Evolutionary conservation across 2,329 filamentous ascomycete species (phyloP).

Genomic region (Alternaria gansuensis): DNA sequence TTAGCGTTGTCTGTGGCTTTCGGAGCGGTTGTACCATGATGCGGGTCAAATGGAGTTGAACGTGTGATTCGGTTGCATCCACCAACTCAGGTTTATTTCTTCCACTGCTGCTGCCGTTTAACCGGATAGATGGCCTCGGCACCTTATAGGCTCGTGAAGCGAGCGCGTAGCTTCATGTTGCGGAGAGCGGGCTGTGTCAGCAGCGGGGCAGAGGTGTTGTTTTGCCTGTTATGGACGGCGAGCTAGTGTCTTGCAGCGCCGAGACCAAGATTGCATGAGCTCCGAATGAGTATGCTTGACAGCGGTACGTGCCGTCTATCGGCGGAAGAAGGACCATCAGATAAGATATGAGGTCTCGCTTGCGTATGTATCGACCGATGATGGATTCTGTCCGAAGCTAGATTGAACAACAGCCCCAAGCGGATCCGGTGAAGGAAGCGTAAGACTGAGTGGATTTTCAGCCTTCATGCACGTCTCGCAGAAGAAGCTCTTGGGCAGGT

Average conservation of each 20-base stretch:
- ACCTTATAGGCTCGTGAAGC: slow-evolving; percentile 6
- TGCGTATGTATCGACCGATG: slow-evolving; percentile 28
- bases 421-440: slow-evolving; percentile 16
- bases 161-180: slow-evolving; percentile 21
- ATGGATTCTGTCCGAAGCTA: slow-evolving; percentile 18
- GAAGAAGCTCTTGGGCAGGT: not conserved
- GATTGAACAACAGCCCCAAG: slow-evolving; percentile 3
- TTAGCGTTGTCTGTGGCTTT: slow-evolving; percentile 14
- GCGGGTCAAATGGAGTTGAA: slow-evolving; percentile 2
- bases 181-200: slow-evolving; percentile 30
- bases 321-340: slow-evolving; percentile 14
- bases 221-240: slow-evolving; percentile 19
- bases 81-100: slow-evolving; percentile 10
- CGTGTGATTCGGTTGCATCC: slow-evolving; percentile 19
- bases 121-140: slow-evolving; percentile 10
- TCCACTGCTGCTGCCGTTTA: slow-evolving; percentile 18
- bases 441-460: slow-evolving; percentile 7
- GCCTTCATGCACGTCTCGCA: slow-evolving; percentile 3
- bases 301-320: slow-evolving; percentile 10
- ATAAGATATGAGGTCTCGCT: slow-evolving; percentile 25
- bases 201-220: slow-evolving; percentile 24
- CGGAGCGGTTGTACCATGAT: slow-evolving; percentile 7
- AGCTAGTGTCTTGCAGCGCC: slow-evolving; percentile 18
- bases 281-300: slow-evolving; percentile 7
- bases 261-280: slow-evolving; percentile 8